phyloP scores from a whole-genome alignment of 495 filamentous ascomycete genomes.

The Elaphomyces granulatus region DNA sequence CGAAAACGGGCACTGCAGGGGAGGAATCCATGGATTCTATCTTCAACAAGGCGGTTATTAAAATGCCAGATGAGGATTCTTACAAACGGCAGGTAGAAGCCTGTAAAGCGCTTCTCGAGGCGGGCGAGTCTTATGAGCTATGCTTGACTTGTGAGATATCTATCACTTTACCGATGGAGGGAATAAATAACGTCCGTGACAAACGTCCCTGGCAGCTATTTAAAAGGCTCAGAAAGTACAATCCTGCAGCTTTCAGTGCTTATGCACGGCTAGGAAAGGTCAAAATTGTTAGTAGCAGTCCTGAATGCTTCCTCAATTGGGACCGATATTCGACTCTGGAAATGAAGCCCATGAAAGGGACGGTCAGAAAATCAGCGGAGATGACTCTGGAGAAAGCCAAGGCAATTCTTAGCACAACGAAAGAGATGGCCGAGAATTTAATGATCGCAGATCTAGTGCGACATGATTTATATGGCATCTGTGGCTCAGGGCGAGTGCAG shows the following conservation, averaged over 20 bases:
- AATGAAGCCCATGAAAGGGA: slow-evolving; percentile 84
- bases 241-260: slow-evolving; percentile 78
- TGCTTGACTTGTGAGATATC: slow-evolving; percentile 68
- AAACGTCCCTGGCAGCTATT: slow-evolving; percentile 53
- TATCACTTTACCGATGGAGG: slow-evolving; percentile 32
- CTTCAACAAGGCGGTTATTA: slow-evolving; percentile 17
- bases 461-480: slow-evolving; percentile 76
- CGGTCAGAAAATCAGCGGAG: slow-evolving; percentile 54
- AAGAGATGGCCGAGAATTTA: slow-evolving; percentile 89
- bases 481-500: slow-evolving; percentile 47
- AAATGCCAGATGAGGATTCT: slow-evolving; percentile 34
- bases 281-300: slow-evolving; percentile 71
- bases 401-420: slow-evolving; percentile 54
- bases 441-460: slow-evolving; percentile 96
- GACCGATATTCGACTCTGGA: slow-evolving; percentile 31
- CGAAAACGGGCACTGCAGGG: slow-evolving; percentile 1
- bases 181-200: slow-evolving; percentile 10
- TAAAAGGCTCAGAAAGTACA: slow-evolving; percentile 49
- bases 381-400: slow-evolving; percentile 56
- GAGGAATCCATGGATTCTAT: slow-evolving; percentile 20
- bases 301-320: slow-evolving; percentile 81
- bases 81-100: slow-evolving; percentile 50
- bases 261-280: slow-evolving; percentile 56
- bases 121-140: slow-evolving; percentile 85
- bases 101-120: slow-evolving; percentile 57